phyloP scores from a whole-genome alignment of 305 asterid species.

The Stenogyne calaminthoides region DNA sequence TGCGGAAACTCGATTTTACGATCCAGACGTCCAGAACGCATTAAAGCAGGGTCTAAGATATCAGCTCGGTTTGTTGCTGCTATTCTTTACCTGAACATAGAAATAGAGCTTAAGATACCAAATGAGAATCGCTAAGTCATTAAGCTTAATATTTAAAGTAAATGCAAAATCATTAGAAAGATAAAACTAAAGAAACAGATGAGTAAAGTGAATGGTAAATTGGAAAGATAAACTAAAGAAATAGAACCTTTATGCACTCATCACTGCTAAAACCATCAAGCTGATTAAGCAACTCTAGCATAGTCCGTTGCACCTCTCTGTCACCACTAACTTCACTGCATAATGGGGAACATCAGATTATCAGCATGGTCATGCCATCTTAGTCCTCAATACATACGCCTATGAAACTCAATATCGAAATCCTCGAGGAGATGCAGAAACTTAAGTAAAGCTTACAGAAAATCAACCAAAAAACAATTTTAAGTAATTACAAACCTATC shows the following conservation, averaged over 20 bases:
- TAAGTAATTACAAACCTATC: constrained; percentile 46
- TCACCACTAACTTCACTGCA: constrained; percentile 90
- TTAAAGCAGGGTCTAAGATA: constrained; percentile 87
- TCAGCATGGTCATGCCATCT: constrained; percentile 19
- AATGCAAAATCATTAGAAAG: not conserved
- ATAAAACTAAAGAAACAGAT: not conserved
- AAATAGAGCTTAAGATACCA: not conserved
- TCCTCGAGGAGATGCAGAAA: constrained; percentile 13
- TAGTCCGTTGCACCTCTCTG: constrained; percentile 87
- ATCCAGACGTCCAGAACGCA: constrained; percentile 93
- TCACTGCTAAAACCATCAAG: constrained; percentile 94
- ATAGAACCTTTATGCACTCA: constrained; percentile 67
- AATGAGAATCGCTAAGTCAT: constrained; percentile 10
- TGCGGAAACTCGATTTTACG: constrained; percentile 79
- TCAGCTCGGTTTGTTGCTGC: constrained; percentile 97
- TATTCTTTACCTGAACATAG: constrained; percentile 63
- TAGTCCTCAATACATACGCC: constrained; percentile 9
- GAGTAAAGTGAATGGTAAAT: not conserved
- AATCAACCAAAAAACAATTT: constrained; percentile 21
- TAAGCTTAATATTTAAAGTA: not conserved
- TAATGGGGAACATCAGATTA: constrained; percentile 5
- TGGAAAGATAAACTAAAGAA: not conserved
- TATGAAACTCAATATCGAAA: not conserved
- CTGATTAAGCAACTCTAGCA: constrained; percentile 88
- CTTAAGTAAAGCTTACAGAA: not conserved